These are phyloP conservation scores for Syncephalis fuscata DNA, from an alignment of 371 early-diverging fungal species.

Conservation along the genomic window DNA sequence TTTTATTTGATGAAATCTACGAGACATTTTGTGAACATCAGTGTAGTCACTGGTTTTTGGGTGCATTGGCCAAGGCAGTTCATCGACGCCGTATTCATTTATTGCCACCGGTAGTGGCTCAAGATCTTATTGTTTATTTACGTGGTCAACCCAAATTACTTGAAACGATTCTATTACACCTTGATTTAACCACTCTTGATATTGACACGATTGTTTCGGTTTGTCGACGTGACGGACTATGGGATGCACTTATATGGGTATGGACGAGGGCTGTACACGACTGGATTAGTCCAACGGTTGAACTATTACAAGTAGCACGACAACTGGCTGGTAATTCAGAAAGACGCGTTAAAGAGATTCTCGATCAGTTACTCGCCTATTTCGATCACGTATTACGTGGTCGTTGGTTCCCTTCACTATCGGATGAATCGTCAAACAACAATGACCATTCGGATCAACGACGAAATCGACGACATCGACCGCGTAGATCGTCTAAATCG, in stretches of 20 bases:
- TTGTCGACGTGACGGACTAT: slow-evolving; percentile 42
- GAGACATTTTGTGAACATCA: slow-evolving; percentile 42
- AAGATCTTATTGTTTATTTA: slow-evolving; percentile 47
- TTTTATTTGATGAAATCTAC: slow-evolving; percentile 56
- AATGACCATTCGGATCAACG: neutral
- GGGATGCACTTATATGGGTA: slow-evolving; percentile 59
- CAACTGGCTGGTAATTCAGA: neutral
- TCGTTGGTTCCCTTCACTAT: slow-evolving; percentile 15
- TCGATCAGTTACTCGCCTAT: slow-evolving; percentile 55
- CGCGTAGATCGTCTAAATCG: too few species aligned
- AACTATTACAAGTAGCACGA: slow-evolving; percentile 26
- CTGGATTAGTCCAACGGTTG: slow-evolving; percentile 63
- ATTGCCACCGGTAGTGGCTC: slow-evolving; percentile 49
- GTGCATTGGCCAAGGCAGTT: slow-evolving; percentile 44
- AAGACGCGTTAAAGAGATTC: slow-evolving; percentile 12
- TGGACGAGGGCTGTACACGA: slow-evolving; percentile 62
- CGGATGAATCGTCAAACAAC: neutral
- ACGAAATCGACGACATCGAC: too few species aligned
- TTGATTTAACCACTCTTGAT: slow-evolving; percentile 53
- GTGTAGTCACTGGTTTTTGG: slow-evolving; percentile 32
- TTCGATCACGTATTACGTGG: slow-evolving; percentile 49
- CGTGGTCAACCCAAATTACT: slow-evolving; percentile 25
- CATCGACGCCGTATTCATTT: slow-evolving; percentile 32
- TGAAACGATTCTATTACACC: slow-evolving; percentile 58
- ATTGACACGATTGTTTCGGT: slow-evolving; percentile 50